Conservation (phyloP, 169 alveolate species). For the Fabrea salina region DNA sequence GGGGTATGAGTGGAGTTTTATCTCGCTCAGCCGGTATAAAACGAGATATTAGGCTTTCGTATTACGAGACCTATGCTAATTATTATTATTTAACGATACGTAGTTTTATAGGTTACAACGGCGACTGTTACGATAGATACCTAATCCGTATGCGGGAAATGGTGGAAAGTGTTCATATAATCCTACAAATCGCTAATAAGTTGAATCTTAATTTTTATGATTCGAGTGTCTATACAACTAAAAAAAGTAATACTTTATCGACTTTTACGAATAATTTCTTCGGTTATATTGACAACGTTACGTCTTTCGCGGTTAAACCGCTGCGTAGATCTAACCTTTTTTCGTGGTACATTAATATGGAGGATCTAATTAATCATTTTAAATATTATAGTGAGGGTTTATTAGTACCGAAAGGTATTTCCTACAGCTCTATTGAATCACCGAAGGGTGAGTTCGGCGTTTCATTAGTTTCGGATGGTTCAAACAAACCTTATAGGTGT, state of each 20-base stretch:
- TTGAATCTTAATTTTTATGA: not conserved
- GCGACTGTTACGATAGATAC: slow-evolving; percentile 50
- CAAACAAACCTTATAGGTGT: slow-evolving; percentile 38
- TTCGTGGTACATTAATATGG: slow-evolving; percentile 36
- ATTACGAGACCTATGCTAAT: slow-evolving; percentile 29
- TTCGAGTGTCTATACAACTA: too few species aligned
- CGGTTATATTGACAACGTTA: not conserved
- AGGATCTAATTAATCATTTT: slow-evolving; percentile 43
- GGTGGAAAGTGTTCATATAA: slow-evolving; percentile 42
- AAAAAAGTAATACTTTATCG: not conserved
- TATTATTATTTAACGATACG: slow-evolving; percentile 38
- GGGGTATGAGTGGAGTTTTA: slow-evolving; percentile 39
- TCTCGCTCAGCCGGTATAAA: slow-evolving; percentile 35
- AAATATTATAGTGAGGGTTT: slow-evolving; percentile 48
- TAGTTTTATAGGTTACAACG: slow-evolving; percentile 42
- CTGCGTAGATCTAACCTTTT: not conserved
- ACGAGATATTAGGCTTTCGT: slow-evolving; percentile 41
- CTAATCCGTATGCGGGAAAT: slow-evolving; percentile 49
- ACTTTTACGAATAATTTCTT: not conserved
- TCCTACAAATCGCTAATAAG: slow-evolving; percentile 35
- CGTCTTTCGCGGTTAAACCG: not conserved
- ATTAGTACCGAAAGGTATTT: slow-evolving; percentile 18
- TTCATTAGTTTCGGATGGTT: slow-evolving; percentile 37
- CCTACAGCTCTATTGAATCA: slow-evolving; percentile 38
- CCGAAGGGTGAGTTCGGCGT: slow-evolving; percentile 59